Base-by-base conservation (phyloP, 495 filamentous ascomycete genomes). In the Podospora appendiculata region DNA sequence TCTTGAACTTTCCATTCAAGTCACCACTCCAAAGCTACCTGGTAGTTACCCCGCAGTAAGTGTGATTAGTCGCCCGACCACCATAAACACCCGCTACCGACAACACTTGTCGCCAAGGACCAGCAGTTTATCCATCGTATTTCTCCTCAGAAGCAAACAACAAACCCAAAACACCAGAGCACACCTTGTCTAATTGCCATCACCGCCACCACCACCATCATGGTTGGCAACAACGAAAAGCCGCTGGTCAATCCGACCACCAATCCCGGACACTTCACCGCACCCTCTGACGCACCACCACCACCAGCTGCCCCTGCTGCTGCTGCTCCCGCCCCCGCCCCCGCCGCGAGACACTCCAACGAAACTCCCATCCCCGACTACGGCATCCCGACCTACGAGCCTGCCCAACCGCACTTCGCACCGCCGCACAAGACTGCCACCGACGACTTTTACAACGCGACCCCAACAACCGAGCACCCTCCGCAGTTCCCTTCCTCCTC, bases 351-450 rank as follows among this genome's bases (percentile, higher is more conserved):
- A 19, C 65, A 66, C 40, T 14, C 58, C 14, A 48, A 65, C 58
- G 61, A 64, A 40, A 60, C 50, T 6, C 63, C 65, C 6, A 48
- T 66, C 33, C 59, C 64, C 11, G 58, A 63, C 47, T 66, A 62
- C 43, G 19, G 59, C 16, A 60, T 65, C 45, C 61, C 62, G 0
- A 16, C 46, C 3, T 64, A 64, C 54, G 47, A 68, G 38, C 62
- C 65, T 4, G 40, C 54, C 9, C 48, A 64, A 8, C 60, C 62
- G 3, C 54, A 62, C 36, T 64, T 52, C 16, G 59, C 62, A 9
- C 56, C 58, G 0, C 58, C 50, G 6, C 54, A 55, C 0, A 35
- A 7, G 2, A 19, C 10, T 13, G 52, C 34, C 8, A 41, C 47
- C 45, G 45, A 60, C 11, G 58, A 63, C 25, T 47, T 69, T 36